phyloP scores from a whole-genome alignment of 2,329 filamentous ascomycete genomes.

The Sphaceloma murrayae region DNA sequence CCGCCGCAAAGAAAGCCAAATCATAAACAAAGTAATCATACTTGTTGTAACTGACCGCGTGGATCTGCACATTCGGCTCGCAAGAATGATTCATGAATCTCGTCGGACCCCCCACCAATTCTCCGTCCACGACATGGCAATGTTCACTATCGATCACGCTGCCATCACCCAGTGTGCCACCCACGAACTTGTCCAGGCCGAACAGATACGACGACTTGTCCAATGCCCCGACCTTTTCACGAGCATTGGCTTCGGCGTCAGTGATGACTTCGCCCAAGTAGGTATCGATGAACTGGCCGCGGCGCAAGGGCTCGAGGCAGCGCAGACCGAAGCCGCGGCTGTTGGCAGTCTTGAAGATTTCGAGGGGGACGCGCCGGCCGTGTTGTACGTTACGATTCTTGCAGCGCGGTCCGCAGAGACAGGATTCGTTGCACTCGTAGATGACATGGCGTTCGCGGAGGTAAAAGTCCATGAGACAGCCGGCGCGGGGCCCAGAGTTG shows the following conservation, averaged over 20 bases:
- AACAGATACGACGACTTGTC: constrained; percentile 74
- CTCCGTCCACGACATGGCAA: constrained; percentile 49
- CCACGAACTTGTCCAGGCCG: constrained; percentile 64
- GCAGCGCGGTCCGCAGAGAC: constrained; percentile 54
- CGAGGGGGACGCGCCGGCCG: constrained; percentile 58
- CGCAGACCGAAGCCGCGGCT: constrained; percentile 72
- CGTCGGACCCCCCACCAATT: constrained; percentile 67
- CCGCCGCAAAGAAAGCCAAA: constrained; percentile 63
- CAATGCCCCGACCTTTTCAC: constrained; percentile 51
- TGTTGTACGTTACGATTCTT: constrained; percentile 69
- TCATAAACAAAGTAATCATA: constrained; percentile 67
- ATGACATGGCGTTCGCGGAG: constrained; percentile 44
- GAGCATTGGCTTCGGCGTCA: constrained; percentile 50
- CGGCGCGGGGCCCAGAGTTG: constrained; percentile 26
- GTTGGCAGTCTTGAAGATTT: constrained; percentile 66
- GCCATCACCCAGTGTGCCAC: constrained; percentile 18
- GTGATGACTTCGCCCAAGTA: constrained; percentile 58
- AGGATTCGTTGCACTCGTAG: constrained; percentile 70
- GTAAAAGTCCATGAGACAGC: constrained; percentile 35
- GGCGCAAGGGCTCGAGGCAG: constrained; percentile 52
- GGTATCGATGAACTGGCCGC: constrained; percentile 69
- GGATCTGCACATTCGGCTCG: constrained; percentile 68
- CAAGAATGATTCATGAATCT: constrained; percentile 80
- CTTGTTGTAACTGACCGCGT: constrained; percentile 68
- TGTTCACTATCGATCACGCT: constrained; percentile 41